Evolutionary conservation across 2,329 filamentous ascomycete species (phyloP).

Genomic region (Coniochaeta hoffmannii): DNA sequence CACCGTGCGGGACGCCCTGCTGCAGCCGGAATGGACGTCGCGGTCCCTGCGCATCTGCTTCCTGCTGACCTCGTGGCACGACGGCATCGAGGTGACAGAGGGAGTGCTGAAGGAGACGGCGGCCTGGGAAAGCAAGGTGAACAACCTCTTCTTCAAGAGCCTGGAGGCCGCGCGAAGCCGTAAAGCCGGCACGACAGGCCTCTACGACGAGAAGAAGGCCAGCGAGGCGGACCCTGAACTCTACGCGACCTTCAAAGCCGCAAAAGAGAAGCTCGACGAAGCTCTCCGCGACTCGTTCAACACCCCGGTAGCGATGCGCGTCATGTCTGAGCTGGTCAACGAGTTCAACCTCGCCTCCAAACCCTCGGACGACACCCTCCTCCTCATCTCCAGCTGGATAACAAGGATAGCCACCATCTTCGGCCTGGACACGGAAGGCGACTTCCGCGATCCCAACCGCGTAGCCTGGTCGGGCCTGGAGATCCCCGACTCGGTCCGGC

Average conservation of each 20-base stretch:
- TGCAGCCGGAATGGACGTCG: conserved; percentile 55
- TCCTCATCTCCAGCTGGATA: conserved; percentile 48
- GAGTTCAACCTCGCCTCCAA: conserved; percentile 43
- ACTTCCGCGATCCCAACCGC: conserved; percentile 27
- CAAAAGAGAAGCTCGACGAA: conserved; percentile 50
- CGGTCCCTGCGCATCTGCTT: conserved; percentile 61
- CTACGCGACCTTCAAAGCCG: conserved; percentile 37
- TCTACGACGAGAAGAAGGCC: neutral
- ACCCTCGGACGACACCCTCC: conserved; percentile 14
- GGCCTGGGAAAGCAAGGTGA: conserved; percentile 59
- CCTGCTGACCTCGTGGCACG: conserved; percentile 60
- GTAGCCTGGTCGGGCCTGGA: conserved; percentile 62
- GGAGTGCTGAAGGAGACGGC: conserved; percentile 52
- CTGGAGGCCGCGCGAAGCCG: conserved; percentile 12
- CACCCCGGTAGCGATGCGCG: conserved; percentile 54
- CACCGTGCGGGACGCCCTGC: conserved; percentile 58
- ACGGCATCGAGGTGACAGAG: conserved; percentile 63
- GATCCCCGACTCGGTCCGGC: conserved; percentile 50
- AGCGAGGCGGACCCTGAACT: conserved; percentile 31
- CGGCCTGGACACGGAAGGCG: conserved; percentile 44
- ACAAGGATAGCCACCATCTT: conserved; percentile 60
- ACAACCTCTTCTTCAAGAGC: conserved; percentile 33
- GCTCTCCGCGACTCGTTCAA: conserved; percentile 64
- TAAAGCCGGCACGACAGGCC: conserved; percentile 9
- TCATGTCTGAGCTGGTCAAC: conserved; percentile 57